phyloP scores from a whole-genome alignment of 441 rosid genomes.

The Mallotus repandus region DNA sequence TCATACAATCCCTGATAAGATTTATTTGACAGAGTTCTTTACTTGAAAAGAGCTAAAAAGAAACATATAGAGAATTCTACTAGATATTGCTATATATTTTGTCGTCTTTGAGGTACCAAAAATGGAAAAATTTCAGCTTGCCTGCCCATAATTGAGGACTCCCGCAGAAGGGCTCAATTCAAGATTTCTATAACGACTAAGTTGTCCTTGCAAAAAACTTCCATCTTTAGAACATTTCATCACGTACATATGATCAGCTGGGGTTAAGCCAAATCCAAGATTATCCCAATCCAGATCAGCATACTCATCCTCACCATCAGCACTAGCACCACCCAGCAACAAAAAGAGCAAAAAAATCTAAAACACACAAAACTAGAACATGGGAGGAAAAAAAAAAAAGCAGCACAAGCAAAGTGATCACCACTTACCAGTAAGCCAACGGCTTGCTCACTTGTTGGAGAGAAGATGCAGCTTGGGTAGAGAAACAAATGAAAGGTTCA shows the following conservation, averaged over 20 bases:
- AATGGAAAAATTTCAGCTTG: conserved; percentile 2
- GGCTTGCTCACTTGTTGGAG: conserved; percentile 17
- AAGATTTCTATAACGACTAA: conserved; percentile 56
- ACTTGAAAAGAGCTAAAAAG: neutral
- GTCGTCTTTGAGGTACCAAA: no score
- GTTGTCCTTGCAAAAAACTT: conserved; percentile 45
- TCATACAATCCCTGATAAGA: conserved; percentile 60
- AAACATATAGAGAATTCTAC: neutral
- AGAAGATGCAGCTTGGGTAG: conserved; percentile 25
- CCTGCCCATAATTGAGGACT: conserved; percentile 92
- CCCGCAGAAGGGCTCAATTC: conserved; percentile 82
- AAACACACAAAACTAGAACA: neutral
- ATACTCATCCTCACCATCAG: conserved; percentile 49
- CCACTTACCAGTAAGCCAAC: conserved; percentile 23
- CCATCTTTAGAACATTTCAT: conserved; percentile 54
- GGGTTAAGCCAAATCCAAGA: conserved; percentile 67
- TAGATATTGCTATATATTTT: no score
- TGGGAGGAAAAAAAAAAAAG: neutral
- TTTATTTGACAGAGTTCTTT: neutral
- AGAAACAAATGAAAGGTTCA: conserved; percentile 22
- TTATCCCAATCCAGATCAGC: conserved; percentile 86
- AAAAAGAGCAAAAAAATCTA: neutral
- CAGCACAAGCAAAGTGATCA: neutral
- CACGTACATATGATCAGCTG: conserved; percentile 75
- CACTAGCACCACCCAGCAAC: neutral